Base-by-base conservation (phyloP, 106 monocot species). In the Triglochin maritima region DNA sequence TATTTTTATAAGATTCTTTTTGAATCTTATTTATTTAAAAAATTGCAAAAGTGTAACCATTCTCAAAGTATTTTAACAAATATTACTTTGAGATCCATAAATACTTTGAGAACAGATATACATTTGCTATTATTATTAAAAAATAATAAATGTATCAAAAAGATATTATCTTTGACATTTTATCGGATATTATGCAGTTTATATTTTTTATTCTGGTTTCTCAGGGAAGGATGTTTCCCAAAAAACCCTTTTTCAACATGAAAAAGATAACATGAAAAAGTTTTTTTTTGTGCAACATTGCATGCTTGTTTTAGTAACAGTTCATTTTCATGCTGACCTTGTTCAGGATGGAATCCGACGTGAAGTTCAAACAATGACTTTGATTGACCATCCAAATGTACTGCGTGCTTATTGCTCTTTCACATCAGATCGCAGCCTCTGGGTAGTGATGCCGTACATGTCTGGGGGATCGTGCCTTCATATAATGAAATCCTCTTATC, bases 391-490 rank as follows among this genome's bases (percentile, higher is more conserved):
- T 74, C 87, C 94, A 72, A 95, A 95, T 76, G 53, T 95, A 63
- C 79, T 90, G 10, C 81, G 79, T 66, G 90, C 94, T 44, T 70
- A 95, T 77, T 87, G 94, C 79, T 95, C 94, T 50, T 95, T 95
- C 78, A 77, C 87, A 61, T 71, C 87, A 56, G 89, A 56, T 17
- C 81, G 82, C 47, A 69, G 67, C 65, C 87, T 95, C 17, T 95
- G 94, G 94, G 85, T 95, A 67, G 87, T 95, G 47, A 95, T 95
- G 94, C 94, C 94, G 56, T 95, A 82, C 77, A 87, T 95, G 90
- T 81, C 90, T 63, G 87, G 79, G 4, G 94, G 94, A 62, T 95
- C 94, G 51, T 87, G 90, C 58, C 87, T 95, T 65, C 94, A 95
- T 75, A 85, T 95, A 63, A 95, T 95, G 81, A 90, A 89, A 76